A percentile compares a stretch with the other conserved stretches of the same genome.
These are phyloP conservation scores for Exophiala lecanii-corni DNA, from an alignment of 2,329 filamentous ascomycete genomes.

Conservation along the genomic window DNA sequence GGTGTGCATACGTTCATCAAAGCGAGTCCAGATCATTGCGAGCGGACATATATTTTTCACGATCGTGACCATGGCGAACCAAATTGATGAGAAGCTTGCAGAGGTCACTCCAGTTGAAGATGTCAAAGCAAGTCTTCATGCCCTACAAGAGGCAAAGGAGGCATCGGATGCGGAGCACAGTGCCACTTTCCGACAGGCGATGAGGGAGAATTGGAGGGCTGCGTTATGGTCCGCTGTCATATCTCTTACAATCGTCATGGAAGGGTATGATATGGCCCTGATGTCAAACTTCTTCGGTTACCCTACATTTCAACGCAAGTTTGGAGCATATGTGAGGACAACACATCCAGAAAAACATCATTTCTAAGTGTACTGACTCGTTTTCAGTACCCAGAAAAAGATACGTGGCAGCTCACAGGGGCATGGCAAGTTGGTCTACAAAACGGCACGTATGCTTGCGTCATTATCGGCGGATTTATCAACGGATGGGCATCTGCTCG, in stretches of 20 bases:
- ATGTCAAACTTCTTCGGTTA: not conserved
- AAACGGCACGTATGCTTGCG: not conserved
- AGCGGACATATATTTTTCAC: no score
- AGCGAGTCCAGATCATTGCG: no score
- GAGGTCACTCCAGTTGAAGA: not conserved
- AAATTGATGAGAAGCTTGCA: not conserved
- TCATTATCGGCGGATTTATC: not conserved
- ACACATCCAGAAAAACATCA: not conserved
- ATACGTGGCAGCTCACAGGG: not conserved
- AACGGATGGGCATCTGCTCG: not conserved
- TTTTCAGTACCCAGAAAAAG: not conserved
- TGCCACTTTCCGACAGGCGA: conserved; percentile 56
- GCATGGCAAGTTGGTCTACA: conserved; percentile 2
- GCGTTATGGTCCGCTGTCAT: conserved; percentile 78
- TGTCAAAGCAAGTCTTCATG: not conserved
- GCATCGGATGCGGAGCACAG: conserved; percentile 8
- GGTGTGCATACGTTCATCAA: no score
- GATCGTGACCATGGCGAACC: not conserved
- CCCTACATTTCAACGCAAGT: not conserved
- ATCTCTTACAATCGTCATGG: conserved; percentile 85
- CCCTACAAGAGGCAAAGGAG: conserved; percentile 2
- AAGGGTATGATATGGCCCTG: conserved; percentile 41
- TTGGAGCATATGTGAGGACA: not conserved
- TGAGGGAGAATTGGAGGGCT: conserved; percentile 80
- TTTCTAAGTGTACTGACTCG: no score